Conservation (phyloP, 768 basidiomycete species). For the Auricularia sp. region DNA sequence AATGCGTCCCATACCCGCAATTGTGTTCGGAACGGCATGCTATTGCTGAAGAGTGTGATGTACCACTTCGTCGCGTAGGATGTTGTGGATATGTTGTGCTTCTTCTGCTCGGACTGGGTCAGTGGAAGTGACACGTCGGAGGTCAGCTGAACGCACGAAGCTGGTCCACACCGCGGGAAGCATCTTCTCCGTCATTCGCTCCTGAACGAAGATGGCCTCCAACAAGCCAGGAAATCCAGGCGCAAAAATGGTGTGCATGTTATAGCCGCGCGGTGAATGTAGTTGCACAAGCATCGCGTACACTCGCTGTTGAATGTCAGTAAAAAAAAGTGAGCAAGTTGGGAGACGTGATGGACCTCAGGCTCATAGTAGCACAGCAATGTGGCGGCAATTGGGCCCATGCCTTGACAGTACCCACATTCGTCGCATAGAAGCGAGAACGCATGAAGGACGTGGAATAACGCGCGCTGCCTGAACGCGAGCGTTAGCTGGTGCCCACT, state of each 20-base stretch:
- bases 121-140: background rate
- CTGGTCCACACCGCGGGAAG: constrained; percentile 85
- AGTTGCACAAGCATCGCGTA: constrained; percentile 80
- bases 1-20: constrained; percentile 92
- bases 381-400: constrained; percentile 95
- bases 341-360: constrained; percentile 31
- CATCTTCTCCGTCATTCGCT: constrained; percentile 73
- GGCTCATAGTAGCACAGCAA: constrained; percentile 90
- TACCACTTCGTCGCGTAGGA: constrained; percentile 99
- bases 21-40: constrained; percentile 91
- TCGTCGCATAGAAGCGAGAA: constrained; percentile 76
- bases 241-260: constrained; percentile 78
- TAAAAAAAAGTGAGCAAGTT: background rate
- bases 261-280: constrained; percentile 61
- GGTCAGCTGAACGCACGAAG: constrained; percentile 38
- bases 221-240: constrained; percentile 94
- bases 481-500: constrained; percentile 2
- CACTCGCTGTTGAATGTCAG: constrained; percentile 35
- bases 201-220: constrained; percentile 93
- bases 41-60: constrained; percentile 93
- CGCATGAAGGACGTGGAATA: constrained; percentile 90
- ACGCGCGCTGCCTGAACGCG: constrained; percentile 66
- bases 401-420: constrained; percentile 97
- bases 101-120: constrained; percentile 31
- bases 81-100: constrained; percentile 84